phyloP scores from a whole-genome alignment of 805 yeast species.

The Yarrowia alimentaria region DNA sequence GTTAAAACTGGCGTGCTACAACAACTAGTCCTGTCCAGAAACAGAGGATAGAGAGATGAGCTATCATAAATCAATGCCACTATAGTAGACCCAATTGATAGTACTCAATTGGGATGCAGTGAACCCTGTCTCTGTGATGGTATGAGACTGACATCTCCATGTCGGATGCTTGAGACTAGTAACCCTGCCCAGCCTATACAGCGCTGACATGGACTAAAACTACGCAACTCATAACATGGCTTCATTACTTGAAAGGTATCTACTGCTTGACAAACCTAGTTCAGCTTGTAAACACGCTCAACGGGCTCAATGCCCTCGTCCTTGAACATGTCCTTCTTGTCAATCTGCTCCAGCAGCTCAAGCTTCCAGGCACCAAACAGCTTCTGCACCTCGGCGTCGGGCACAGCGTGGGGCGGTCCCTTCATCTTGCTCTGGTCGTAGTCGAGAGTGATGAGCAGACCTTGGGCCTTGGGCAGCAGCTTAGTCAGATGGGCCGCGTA shows the following conservation, averaged over 20 bases:
- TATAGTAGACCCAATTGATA: too few relatives aligned
- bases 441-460: constrained; percentile 17
- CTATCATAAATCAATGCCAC: too few relatives aligned
- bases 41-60: too few relatives aligned
- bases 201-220: too few relatives aligned
- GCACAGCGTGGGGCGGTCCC: constrained; percentile 13
- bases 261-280: neutral
- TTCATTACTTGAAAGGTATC: neutral
- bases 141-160: too few relatives aligned
- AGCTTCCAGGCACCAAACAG: constrained; percentile 23
- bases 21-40: too few relatives aligned
- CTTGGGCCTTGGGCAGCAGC: constrained; percentile 1
- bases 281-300: constrained; percentile 12
- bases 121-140: too few relatives aligned
- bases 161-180: too few relatives aligned
- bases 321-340: constrained; percentile 22
- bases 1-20: too few relatives aligned
- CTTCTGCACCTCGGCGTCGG: constrained; percentile 20
- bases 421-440: constrained; percentile 16
- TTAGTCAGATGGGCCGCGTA: constrained; percentile 5
- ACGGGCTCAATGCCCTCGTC: constrained; percentile 22
- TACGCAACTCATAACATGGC: too few relatives aligned
- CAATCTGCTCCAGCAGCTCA: constrained; percentile 3
- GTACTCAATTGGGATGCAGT: too few relatives aligned
- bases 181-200: too few relatives aligned